Evolutionary conservation across 805 yeast genomes (phyloP), one percentile per base, ranked within the genome.

Genomic region (Metschnikowia reukaufii): DNA sequence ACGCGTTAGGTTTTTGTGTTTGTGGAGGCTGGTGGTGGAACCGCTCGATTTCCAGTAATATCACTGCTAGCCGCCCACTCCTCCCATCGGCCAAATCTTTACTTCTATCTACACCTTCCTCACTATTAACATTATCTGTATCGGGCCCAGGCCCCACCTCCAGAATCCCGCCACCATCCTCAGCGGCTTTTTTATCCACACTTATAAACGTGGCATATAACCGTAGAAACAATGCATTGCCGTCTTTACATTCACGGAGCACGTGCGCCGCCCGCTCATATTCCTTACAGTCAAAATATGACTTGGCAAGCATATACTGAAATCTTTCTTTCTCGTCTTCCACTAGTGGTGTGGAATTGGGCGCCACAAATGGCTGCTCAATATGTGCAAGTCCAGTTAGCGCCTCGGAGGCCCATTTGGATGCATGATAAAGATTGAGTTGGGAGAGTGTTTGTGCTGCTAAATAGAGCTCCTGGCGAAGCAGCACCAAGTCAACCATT

Each of bases 401-500:
- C 1, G 96, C 96, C 58, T 89, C 96, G 2, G 88, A 83, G 47
- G 71, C 74, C 96, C 96, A 90, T 68, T 88, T 88, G 3, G 96
- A 81, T 0, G 90, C 83, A 42, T 81, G 82, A 57, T 76, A 74
- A 10, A 89, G 70, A 48, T 86, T 81, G 49, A 88, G 68, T 29
- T 78, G 77, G 1, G 80, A 63, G 16, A 88, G 68, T 4, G 71
- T 68, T 17, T 56, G 56, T 31, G 63, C 59, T 12, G 74, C 66
- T 7, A 51, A 54, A 44, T 57, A 58, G 20, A 71, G 56, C n/a
- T 67, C 63, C 6, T 37, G 38, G 19, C 71, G 51, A 17, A 57
- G 51, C 12, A 39, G 44, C 4, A 27, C 36, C 25, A 42, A 27
- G 23, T 43, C 53, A 18, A 25, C 34, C 52, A 49, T 47, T 29